Evolutionary conservation across 1,284 basidiomycete species (phyloP), one percentile per base, ranked within the genome.

Genomic region (Golubevia sp.): DNA sequence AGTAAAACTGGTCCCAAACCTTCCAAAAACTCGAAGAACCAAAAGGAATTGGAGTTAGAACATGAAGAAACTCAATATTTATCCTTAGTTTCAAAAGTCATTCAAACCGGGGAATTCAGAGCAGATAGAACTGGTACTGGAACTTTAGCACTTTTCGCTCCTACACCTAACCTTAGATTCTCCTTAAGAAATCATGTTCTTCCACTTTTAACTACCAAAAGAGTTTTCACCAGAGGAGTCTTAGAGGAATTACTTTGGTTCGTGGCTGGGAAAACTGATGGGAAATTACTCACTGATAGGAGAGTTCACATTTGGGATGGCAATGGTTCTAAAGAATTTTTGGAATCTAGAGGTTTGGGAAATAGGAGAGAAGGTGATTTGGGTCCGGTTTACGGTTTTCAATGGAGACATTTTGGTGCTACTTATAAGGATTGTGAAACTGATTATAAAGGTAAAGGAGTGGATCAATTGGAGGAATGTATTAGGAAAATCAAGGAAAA

Each of bases 331-430:
- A 88, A 90, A 68, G 91, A 89, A 66, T 99, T 96, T 76, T 85
- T 99, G 44, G 92, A 94, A 76, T 88, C 88, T 62, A 87, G 93
- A 20, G 95, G 96, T 0, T 85, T 99, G 20, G 87, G 87, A 0
- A 90, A 96, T 76, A 87, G 94, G n/a, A 86, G 91, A 1, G 91
- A 93, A 79, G 97, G 96, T 5, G 96, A 98, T 83, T 85, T 99
- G 1, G 96, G 96, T 0, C 96, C 97, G 0, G 93, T 99, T 1
- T 99, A 99, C 82, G 96, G 96, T 0, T 99, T 99, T 84, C 96
- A 99, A 79, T 99, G 97, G 96, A 87, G 96, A 60, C 95, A 98
- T 84, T 99, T 98, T 84, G 96, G 97, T 1, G 96, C 96, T 0
- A 85, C 89, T 70, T 99, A 99, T 79, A 86, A 86, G 21, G 90